A percentile compares a stretch with the other conserved stretches of the same genome.
These are phyloP conservation scores for Hericium alpestre DNA, from an alignment of 768 basidiomycete species.

Conservation along the genomic window DNA sequence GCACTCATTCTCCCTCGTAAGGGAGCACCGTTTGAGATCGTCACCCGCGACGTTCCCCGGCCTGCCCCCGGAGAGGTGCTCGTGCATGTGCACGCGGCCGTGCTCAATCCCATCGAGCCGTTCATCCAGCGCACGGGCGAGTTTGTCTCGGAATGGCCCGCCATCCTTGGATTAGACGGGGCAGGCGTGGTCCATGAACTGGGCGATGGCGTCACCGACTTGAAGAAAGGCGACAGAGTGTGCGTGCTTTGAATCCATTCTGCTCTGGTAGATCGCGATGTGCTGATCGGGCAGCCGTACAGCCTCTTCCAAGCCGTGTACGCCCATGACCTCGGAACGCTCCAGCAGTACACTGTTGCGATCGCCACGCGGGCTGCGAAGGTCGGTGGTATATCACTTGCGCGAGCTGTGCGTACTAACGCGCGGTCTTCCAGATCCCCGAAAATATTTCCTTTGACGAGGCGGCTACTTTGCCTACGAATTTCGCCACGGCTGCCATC, in stretches of 20 bases:
- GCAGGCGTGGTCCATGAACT: not conserved
- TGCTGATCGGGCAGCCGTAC: too few species aligned
- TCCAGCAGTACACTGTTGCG: conserved; percentile 12
- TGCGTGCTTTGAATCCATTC: not conserved
- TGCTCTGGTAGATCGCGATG: too few species aligned
- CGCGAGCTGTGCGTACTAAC: not conserved
- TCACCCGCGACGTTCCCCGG: not conserved
- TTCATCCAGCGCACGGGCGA: not conserved
- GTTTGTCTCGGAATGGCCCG: conserved; percentile 10
- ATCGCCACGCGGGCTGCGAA: conserved; percentile 7
- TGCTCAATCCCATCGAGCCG: not conserved
- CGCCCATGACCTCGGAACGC: not conserved
- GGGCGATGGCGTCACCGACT: not conserved
- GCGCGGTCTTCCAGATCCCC: conserved; percentile 9
- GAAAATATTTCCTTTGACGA: conserved; percentile 13
- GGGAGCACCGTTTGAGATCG: not conserved
- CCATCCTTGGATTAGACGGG: conserved; percentile 7
- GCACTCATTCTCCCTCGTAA: not conserved
- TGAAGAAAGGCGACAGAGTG: not conserved
- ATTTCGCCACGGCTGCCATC: conserved; percentile 14
- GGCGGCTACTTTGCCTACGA: conserved; percentile 16
- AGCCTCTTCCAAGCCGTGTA: conserved; percentile 6
- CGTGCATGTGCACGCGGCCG: conserved; percentile 5
- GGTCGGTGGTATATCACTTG: not conserved
- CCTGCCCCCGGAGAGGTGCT: conserved; percentile 9